phyloP scores from a whole-genome alignment of 495 filamentous ascomycete genomes.

The Pseudomonodictys pantanalensis region DNA sequence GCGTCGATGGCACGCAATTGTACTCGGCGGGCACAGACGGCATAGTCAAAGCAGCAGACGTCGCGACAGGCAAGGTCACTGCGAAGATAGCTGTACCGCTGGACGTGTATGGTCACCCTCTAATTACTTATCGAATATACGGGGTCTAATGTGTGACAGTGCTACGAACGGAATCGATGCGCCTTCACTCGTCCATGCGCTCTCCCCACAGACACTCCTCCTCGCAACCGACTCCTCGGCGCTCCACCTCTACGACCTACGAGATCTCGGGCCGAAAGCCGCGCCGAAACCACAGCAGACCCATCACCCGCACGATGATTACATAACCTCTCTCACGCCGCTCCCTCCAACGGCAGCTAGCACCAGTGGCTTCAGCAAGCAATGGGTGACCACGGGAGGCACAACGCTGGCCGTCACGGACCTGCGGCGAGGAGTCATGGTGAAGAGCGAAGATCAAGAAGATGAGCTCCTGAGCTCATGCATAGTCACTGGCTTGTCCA shows the following conservation, averaged over 20 bases:
- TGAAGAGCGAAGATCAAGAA: slow-evolving; percentile 87
- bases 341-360: slow-evolving; percentile 73
- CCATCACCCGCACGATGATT: slow-evolving; percentile 84
- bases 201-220: slow-evolving; percentile 84
- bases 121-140: not conserved
- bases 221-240: slow-evolving; percentile 86
- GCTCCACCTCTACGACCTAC: slow-evolving; percentile 87
- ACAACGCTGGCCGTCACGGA: slow-evolving; percentile 88
- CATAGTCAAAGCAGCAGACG: slow-evolving; percentile 79
- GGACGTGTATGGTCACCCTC: slow-evolving; percentile 28
- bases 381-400: slow-evolving; percentile 89
- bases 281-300: slow-evolving; percentile 65
- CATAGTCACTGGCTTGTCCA: slow-evolving; percentile 65
- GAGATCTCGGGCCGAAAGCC: slow-evolving; percentile 53
- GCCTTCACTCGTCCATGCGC: slow-evolving; percentile 71
- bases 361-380: slow-evolving; percentile 81
- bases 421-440: slow-evolving; percentile 73
- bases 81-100: slow-evolving; percentile 68
- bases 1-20: slow-evolving; percentile 67
- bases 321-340: slow-evolving; percentile 83
- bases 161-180: slow-evolving; percentile 52
- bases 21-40: slow-evolving; percentile 91
- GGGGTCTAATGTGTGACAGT: slow-evolving; percentile 3
- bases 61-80: slow-evolving; percentile 73
- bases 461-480: slow-evolving; percentile 81